Evolutionary conservation across 257 asterid genomes (phyloP).

Genomic region (Catharanthus roseus): DNA sequence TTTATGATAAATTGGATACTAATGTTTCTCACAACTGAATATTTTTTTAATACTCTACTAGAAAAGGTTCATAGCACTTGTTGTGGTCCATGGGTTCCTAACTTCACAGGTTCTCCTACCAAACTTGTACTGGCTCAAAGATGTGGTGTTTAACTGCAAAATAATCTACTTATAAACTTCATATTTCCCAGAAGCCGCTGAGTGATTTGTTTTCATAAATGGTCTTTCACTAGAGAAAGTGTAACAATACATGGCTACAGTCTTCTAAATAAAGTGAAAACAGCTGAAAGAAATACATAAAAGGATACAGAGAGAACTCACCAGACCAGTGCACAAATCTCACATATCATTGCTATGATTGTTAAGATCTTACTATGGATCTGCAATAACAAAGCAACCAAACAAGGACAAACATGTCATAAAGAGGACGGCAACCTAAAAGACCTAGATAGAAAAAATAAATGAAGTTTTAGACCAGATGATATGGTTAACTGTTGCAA

Average conservation of each 20-base stretch:
- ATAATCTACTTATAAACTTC: neutral
- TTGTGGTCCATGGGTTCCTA: neutral
- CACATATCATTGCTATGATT: slow-evolving; percentile 70
- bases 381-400: slow-evolving; percentile 37
- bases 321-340: slow-evolving; percentile 90
- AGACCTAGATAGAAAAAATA: neutral
- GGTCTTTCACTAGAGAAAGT: neutral
- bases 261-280: neutral
- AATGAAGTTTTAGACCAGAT: neutral
- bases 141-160: neutral
- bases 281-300: slow-evolving; percentile 10
- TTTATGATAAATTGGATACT: too few relatives aligned
- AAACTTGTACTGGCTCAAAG: neutral
- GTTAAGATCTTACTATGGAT: slow-evolving; percentile 88
- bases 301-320: slow-evolving; percentile 34
- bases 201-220: neutral
- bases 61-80: neutral
- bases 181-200: neutral
- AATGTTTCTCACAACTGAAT: too few relatives aligned
- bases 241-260: neutral
- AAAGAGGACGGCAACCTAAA: neutral
- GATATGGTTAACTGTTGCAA: neutral
- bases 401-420: neutral
- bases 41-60: neutral
- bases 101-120: neutral